Conservation (phyloP, 1,284 basidiomycete genomes). For the Kalmanozyma brasiliensis region DNA sequence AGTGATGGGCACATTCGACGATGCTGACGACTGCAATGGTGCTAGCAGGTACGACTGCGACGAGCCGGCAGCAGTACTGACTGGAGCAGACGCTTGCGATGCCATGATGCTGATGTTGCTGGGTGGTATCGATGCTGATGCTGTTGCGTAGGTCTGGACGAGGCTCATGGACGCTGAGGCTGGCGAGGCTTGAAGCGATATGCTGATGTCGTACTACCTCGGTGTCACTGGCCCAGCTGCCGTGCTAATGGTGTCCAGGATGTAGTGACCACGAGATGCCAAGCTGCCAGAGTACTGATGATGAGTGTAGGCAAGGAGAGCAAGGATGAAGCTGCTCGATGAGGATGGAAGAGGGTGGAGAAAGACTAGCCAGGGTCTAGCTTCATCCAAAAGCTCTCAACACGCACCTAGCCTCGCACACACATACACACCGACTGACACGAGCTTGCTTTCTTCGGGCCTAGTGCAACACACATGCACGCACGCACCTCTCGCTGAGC, state of each 20-base stretch:
- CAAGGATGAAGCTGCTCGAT: conserved; percentile 2
- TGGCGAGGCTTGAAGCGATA: background rate
- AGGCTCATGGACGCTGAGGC: conserved; percentile 16
- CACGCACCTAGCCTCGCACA: conserved; percentile 2
- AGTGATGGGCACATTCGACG: conserved; percentile 38
- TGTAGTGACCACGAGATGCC: too few species aligned
- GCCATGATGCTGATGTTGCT: conserved; percentile 35
- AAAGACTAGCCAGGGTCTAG: conserved; percentile 6
- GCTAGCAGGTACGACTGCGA: conserved; percentile 35
- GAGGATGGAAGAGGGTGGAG: conserved; percentile 2
- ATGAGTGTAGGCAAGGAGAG: conserved; percentile 10
- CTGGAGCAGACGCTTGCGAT: conserved; percentile 21
- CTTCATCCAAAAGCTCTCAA: conserved; percentile 2
- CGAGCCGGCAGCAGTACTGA: conserved; percentile 19
- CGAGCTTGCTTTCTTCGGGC: conserved; percentile 24
- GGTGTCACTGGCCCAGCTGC: too few species aligned
- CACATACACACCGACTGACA: background rate
- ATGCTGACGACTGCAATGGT: conserved; percentile 30
- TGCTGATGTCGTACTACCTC: too few species aligned
- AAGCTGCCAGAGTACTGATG: conserved; percentile 8
- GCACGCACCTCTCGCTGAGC: conserved; percentile 2
- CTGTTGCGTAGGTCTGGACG: conserved; percentile 14
- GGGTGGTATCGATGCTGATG: conserved; percentile 2
- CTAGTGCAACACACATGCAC: conserved; percentile 12
- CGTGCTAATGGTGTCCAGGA: too few species aligned